Base-by-base conservation (phyloP, 73 alveolate genomes). In the Paramecium caudatum region DNA sequence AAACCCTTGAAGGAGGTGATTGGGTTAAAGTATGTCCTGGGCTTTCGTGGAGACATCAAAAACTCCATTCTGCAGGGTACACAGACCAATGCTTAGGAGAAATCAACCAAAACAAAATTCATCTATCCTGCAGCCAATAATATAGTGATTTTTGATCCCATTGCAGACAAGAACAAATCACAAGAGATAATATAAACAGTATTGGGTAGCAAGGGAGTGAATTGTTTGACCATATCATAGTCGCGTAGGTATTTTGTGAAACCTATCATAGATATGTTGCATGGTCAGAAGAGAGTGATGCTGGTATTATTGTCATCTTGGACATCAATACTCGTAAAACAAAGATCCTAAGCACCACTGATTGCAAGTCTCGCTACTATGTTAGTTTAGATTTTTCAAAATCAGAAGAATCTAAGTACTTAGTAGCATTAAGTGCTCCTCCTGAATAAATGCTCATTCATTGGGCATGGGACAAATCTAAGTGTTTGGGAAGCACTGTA, bases 241-340 rank as follows among this genome's bases (percentile, higher is more conserved):
- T 55, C 85, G 13, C 49, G 62, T 13, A 83, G 84, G 91, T 83
- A 83, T 21, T 25, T 27, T 47, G 8, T 47, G 8, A 15, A 45
- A 6, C 2, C n/a, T 12, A 37, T 8, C 33, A 1, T 83, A 83
- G 91, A 10, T 50, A 55, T 21, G 15, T 83, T 17, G 91, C 91
- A 39, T 83, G 91, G 91, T 83, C 91, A 32, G 91, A 83, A 61
- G 85, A 83, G 37, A 45, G 84, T 47, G 91, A 83, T 55, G 61
- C 84, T 25, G 91, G 91, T 16, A 83, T 83, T n/a, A 83, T 83
- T 30, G 91, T 83, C 8, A 70, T 83, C 3, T 83, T 83, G 17
- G 91, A 83, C 34, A 37, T 55, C n/a, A 83, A 55, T 21, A 83
- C 55, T 65, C 85, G 50, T 0, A 70, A 83, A 27, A 83, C 78